These are phyloP conservation scores for Eucalyptus leucophloia DNA, from an alignment of 345 rosid genomes.

Conservation along the genomic window DNA sequence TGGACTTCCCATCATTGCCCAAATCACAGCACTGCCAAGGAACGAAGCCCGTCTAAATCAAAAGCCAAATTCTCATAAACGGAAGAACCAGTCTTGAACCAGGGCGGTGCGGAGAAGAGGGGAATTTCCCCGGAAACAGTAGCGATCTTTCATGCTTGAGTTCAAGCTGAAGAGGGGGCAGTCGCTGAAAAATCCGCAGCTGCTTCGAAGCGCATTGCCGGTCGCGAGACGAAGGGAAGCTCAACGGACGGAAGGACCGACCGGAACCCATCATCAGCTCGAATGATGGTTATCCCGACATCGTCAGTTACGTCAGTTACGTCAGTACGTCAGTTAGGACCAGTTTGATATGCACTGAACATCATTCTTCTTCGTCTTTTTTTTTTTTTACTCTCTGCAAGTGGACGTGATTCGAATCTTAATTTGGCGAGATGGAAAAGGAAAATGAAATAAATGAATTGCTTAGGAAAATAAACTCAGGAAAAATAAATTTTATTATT, in stretches of 20 bases:
- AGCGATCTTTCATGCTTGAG: neutral
- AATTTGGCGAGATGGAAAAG: neutral
- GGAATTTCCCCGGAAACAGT: neutral
- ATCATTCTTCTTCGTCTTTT: neutral
- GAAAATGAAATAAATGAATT: no score
- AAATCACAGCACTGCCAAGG: neutral
- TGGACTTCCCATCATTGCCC: neutral
- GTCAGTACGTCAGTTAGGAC: neutral
- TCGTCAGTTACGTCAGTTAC: neutral
- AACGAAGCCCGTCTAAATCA: neutral
- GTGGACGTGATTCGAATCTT: neutral
- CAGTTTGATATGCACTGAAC: neutral
- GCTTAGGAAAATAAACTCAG: neutral
- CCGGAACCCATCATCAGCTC: neutral
- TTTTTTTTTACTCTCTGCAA: neutral
- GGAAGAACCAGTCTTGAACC: neutral
- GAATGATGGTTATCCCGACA: neutral
- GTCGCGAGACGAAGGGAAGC: neutral
- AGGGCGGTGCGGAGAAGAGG: neutral
- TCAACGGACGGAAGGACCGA: neutral
- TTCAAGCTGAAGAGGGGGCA: neutral
- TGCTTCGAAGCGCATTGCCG: neutral
- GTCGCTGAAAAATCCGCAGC: neutral
- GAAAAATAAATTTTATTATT: neutral
- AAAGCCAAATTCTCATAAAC: neutral